Conservation (phyloP, 768 basidiomycete species). For the Artomyces pyxidatus region DNA sequence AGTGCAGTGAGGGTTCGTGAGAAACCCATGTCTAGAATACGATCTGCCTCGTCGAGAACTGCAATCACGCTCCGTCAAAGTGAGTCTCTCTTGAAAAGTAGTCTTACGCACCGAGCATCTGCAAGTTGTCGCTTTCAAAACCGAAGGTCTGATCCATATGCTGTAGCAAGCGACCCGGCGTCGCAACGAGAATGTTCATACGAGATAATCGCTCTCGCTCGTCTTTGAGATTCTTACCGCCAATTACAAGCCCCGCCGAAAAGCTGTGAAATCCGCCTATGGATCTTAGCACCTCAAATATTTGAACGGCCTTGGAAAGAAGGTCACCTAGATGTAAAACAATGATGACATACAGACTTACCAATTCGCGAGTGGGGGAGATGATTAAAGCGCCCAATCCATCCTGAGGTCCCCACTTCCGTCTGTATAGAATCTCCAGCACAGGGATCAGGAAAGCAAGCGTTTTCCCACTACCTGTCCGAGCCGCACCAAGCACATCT, state of each 20-base stretch:
- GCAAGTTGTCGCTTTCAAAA: constrained; percentile 87
- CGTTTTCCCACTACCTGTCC: constrained; percentile 70
- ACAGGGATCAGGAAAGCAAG: constrained; percentile 64
- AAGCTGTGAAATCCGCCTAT: constrained; percentile 89
- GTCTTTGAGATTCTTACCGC: constrained; percentile 91
- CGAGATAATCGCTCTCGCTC: constrained; percentile 80
- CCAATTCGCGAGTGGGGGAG: constrained; percentile 89
- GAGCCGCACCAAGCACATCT: constrained; percentile 62
- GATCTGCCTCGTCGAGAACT: constrained; percentile 97
- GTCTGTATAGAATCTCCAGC: constrained; percentile 54
- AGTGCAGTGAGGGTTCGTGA: constrained; percentile 82
- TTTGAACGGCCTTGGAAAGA: constrained; percentile 78
- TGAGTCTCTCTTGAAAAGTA: not conserved
- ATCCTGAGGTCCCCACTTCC: constrained; percentile 66
- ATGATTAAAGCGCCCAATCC: constrained; percentile 86
- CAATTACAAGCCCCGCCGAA: constrained; percentile 92
- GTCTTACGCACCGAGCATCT: constrained; percentile 64
- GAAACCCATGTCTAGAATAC: constrained; percentile 96
- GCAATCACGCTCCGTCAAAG: not conserved
- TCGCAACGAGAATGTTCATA: constrained; percentile 99
- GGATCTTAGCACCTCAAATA: constrained; percentile 91
- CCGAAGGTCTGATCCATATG: constrained; percentile 98
- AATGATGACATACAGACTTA: constrained; percentile 28
- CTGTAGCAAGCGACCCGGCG: constrained; percentile 89
- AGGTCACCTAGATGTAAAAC: not conserved